Evolutionary conservation across 345 rosid species (phyloP).

Genomic region (Psidium guajava): DNA sequence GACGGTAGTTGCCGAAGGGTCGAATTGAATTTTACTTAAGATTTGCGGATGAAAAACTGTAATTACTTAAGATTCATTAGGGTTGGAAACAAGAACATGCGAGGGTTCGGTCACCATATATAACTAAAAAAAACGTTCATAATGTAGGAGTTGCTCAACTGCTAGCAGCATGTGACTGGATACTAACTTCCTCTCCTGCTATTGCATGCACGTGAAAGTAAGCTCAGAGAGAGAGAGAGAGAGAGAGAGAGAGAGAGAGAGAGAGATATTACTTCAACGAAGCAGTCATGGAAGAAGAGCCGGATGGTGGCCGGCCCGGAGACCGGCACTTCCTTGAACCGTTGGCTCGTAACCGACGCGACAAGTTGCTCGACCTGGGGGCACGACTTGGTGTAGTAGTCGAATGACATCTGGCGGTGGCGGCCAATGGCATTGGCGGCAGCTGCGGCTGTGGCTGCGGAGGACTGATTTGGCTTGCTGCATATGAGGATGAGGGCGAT

Average conservation of each 20-base stretch:
- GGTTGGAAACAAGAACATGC: background rate
- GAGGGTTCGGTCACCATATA: background rate
- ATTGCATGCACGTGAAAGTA: background rate
- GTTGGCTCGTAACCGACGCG: constrained; percentile 57
- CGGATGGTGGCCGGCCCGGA: constrained; percentile 86
- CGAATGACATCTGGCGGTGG: constrained; percentile 30
- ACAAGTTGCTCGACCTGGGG: constrained; percentile 67
- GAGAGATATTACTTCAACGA: constrained; percentile 43
- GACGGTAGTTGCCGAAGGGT: background rate
- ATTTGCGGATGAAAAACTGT: background rate
- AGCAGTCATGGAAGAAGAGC: constrained; percentile 95
- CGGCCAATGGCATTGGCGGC: constrained; percentile 1
- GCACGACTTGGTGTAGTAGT: constrained; percentile 63
- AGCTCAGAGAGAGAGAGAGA: background rate
- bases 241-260: background rate
- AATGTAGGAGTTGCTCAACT: background rate
- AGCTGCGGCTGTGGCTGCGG: background rate
- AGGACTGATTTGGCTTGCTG: background rate
- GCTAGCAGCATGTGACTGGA: background rate
- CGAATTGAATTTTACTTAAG: background rate
- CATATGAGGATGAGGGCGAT: constrained; percentile 4
- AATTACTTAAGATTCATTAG: background rate
- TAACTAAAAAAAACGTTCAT: background rate
- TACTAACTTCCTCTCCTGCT: background rate
- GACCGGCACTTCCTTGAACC: constrained; percentile 60